Conservation (phyloP, 257 asterid species). For the Jaltomata sinuosa region DNA sequence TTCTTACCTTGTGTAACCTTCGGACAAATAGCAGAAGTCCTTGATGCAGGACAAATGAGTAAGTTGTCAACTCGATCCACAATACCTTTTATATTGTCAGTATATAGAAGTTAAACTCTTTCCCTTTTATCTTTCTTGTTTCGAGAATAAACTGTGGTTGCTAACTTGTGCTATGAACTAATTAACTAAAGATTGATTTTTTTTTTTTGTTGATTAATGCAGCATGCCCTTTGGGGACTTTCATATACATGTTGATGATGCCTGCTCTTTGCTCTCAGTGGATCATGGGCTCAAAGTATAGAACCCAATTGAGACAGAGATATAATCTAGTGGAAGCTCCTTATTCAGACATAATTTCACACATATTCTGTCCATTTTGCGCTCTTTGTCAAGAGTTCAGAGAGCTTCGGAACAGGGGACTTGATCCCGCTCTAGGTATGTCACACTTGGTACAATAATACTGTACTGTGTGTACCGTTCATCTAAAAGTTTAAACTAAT, state of each 20-base stretch:
- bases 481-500: not conserved
- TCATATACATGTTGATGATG: slow-evolving; percentile 33
- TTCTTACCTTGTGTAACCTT: slow-evolving; percentile 44
- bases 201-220: not conserved
- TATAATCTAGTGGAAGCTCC: slow-evolving; percentile 49
- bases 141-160: not conserved
- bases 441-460: not conserved
- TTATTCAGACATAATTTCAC: slow-evolving; percentile 27
- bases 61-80: not conserved
- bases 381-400: slow-evolving; percentile 48
- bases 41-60: slow-evolving; percentile 35
- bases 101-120: not conserved
- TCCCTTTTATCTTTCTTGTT: not conserved
- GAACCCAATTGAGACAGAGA: slow-evolving; percentile 26
- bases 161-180: not conserved
- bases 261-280: slow-evolving; percentile 32
- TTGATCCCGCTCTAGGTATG: slow-evolving; percentile 36
- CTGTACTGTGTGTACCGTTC: not conserved
- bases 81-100: not conserved
- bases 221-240: slow-evolving; percentile 31
- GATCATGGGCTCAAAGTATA: slow-evolving; percentile 36
- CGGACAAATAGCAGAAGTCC: slow-evolving; percentile 46
- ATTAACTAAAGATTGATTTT: not conserved
- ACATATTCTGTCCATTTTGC: slow-evolving; percentile 32
- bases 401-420: slow-evolving; percentile 33